phyloP scores from a whole-genome alignment of 2,329 filamentous ascomycete species.

The Claviceps sp. region DNA sequence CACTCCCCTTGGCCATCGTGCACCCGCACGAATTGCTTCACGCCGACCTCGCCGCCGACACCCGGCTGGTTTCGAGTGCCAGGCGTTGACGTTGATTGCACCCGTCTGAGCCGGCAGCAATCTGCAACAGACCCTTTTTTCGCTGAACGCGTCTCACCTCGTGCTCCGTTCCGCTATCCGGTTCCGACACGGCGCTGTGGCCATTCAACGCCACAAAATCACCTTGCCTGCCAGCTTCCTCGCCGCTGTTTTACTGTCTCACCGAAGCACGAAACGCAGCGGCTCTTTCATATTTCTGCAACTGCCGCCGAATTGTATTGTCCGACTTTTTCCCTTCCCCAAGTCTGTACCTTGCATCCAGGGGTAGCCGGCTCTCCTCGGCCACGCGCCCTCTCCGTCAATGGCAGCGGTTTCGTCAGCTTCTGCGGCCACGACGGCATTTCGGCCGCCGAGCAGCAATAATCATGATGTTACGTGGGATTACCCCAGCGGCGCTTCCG shows the following conservation, averaged over 20 bases:
- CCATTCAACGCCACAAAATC: not conserved
- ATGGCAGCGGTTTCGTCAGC: conserved; percentile 42
- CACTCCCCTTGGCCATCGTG: not conserved
- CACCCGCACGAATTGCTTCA: conserved; percentile 1
- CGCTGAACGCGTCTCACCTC: not conserved
- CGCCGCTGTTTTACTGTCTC: no score
- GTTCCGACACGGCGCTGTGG: not conserved
- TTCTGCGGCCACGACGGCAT: conserved; percentile 31
- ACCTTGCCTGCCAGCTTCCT: not conserved
- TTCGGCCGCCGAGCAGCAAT: conserved; percentile 35
- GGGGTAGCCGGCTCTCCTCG: conserved; percentile 16
- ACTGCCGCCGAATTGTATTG: not conserved
- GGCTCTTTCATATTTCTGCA: not conserved
- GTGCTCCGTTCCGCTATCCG: not conserved
- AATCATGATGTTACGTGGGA: conserved; percentile 37
- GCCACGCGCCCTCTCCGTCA: conserved; percentile 9
- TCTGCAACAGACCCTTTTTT: not conserved
- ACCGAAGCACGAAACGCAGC: not conserved
- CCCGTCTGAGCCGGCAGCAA: not conserved
- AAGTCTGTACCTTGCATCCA: not conserved
- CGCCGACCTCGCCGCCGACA: conserved; percentile 1
- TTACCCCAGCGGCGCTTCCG: conserved; percentile 18
- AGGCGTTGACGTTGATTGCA: not conserved
- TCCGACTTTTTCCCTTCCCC: not conserved
- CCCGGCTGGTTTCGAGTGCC: conserved; percentile 1